These are phyloP conservation scores for Pistacia atlantica DNA, from an alignment of 345 rosid genomes.

Conservation along the genomic window DNA sequence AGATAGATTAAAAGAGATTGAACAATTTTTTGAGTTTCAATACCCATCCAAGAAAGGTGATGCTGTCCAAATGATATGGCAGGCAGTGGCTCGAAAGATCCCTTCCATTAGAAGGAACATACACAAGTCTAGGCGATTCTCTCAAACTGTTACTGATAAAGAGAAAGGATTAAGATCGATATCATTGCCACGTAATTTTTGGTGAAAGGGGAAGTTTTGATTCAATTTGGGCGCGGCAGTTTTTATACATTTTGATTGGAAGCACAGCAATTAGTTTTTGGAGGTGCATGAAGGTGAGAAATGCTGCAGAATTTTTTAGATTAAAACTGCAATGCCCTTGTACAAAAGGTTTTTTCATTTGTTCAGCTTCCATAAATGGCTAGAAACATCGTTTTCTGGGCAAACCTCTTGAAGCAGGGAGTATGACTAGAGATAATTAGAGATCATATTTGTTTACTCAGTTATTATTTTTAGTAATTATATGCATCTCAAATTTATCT, in stretches of 20 bases:
- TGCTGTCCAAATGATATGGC: constrained; percentile 96
- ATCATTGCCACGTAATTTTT: constrained; percentile 48
- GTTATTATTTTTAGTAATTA: neutral
- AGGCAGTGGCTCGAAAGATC: constrained; percentile 77
- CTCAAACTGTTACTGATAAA: constrained; percentile 20
- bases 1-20: constrained; percentile 61
- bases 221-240: neutral
- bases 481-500: too few species aligned
- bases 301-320: constrained; percentile 1
- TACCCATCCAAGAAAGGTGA: constrained; percentile 65
- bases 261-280: neutral
- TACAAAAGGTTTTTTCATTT: constrained; percentile 5
- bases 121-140: constrained; percentile 61
- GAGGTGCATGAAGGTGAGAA: constrained; percentile 22
- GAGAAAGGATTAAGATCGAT: constrained; percentile 33
- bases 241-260: constrained; percentile 8
- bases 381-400: neutral
- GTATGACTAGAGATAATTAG: neutral
- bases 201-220: constrained; percentile 38
- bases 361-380: constrained; percentile 3
- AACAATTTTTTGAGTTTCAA: constrained; percentile 55
- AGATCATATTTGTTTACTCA: constrained; percentile 13
- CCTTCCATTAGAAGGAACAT: constrained; percentile 61
- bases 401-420: neutral
- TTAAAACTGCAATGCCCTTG: constrained; percentile 13